Conservation (phyloP, 2,329 filamentous ascomycete species). For the Cladosporium sp. region DNA sequence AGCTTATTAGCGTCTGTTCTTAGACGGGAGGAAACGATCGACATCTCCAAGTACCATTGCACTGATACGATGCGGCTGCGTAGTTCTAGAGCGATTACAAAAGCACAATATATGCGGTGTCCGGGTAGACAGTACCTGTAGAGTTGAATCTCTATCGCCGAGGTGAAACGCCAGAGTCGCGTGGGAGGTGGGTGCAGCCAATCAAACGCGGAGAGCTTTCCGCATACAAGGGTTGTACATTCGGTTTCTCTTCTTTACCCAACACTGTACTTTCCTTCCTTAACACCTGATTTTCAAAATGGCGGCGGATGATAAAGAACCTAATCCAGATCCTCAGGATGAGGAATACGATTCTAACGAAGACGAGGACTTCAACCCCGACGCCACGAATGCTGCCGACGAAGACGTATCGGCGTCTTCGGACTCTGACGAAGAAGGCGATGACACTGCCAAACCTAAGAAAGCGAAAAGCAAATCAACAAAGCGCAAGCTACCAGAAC, state of each 20-base stretch:
- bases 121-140: no score
- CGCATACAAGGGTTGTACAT: no score
- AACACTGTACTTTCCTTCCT: neutral
- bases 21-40: no score
- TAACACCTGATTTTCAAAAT: no score
- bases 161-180: no score
- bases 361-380: slow-evolving; percentile 42
- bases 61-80: no score
- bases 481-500: slow-evolving; percentile 32
- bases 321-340: slow-evolving; percentile 18
- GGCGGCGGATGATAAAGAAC: slow-evolving; percentile 14
- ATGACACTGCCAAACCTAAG: slow-evolving; percentile 17
- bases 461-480: slow-evolving; percentile 33
- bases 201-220: neutral
- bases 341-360: slow-evolving; percentile 40
- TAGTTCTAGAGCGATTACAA: no score
- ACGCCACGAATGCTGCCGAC: slow-evolving; percentile 24
- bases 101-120: no score
- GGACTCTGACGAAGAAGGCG: slow-evolving; percentile 31
- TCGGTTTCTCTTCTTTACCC: no score
- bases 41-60: no score
- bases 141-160: no score
- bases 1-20: no score
- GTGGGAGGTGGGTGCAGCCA: neutral
- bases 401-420: slow-evolving; percentile 31